Evolutionary conservation across 2,329 filamentous ascomycete species (phyloP).

Genomic region (Trichoderma polysporum): DNA sequence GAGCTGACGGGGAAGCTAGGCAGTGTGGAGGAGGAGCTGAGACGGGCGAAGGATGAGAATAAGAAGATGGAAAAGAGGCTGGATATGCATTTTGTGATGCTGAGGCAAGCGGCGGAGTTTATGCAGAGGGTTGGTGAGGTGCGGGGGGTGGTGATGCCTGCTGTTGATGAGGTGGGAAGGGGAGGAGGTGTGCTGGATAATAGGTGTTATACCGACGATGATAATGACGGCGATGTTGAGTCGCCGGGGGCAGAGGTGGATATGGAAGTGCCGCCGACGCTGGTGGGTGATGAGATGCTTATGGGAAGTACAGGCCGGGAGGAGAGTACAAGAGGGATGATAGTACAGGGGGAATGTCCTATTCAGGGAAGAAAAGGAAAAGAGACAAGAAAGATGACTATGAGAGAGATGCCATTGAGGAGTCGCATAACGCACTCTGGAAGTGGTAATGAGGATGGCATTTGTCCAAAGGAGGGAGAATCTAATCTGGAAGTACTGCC

Average conservation of each 20-base stretch:
- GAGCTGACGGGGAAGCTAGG: constrained; percentile 19
- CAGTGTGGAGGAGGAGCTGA: constrained; percentile 12
- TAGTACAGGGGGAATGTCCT: not conserved
- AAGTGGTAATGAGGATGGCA: not conserved
- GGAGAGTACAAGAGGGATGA: not conserved
- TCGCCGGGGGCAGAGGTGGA: not conserved
- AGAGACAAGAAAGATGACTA: not conserved
- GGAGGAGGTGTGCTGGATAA: not conserved
- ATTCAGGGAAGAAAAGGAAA: not conserved
- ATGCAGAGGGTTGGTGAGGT: constrained; percentile 26
- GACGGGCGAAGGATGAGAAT: constrained; percentile 5
- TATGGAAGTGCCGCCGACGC: constrained; percentile 23
- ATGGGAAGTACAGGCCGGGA: constrained; percentile 24
- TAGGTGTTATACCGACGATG: no score
- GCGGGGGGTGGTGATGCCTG: not conserved
- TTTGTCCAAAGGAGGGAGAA: not conserved
- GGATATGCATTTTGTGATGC: constrained; percentile 25
- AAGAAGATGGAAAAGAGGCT: constrained; percentile 22
- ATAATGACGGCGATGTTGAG: not conserved
- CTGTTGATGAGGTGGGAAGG: not conserved
- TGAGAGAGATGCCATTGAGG: no score
- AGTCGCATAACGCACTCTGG: no score
- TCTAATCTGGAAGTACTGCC: not conserved
- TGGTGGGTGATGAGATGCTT: constrained; percentile 14
- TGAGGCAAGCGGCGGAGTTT: constrained; percentile 26